These are phyloP conservation scores for Torulaspora maleeae DNA, from an alignment of 805 yeast genomes.

Conservation along the genomic window DNA sequence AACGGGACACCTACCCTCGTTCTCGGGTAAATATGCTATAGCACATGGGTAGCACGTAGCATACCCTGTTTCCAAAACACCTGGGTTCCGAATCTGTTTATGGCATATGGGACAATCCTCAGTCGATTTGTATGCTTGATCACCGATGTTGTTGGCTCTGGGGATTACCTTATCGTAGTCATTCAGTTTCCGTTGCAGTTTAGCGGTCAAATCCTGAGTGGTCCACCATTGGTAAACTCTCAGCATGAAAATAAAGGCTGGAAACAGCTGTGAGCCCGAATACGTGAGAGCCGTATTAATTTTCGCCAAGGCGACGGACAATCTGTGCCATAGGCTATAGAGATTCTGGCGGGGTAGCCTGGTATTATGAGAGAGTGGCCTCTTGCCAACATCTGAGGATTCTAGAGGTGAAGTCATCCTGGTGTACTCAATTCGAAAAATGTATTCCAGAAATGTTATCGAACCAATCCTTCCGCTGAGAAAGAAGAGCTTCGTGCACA, in stretches of 20 bases:
- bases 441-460: constrained; percentile 55
- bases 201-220: constrained; percentile 63
- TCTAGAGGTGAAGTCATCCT: constrained; percentile 29
- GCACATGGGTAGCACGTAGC: constrained; percentile 89
- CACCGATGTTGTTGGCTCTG: constrained; percentile 14
- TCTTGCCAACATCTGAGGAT: constrained; percentile 1
- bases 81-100: constrained; percentile 64
- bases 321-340: constrained; percentile 25
- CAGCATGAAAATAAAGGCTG: constrained; percentile 72
- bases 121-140: constrained; percentile 1
- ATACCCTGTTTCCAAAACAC: constrained; percentile 85
- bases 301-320: constrained; percentile 15
- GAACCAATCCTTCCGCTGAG: constrained; percentile 63
- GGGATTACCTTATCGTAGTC: constrained; percentile 43
- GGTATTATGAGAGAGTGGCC: constrained; percentile 10
- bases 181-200: constrained; percentile 47
- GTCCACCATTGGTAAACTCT: constrained; percentile 95
- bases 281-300: constrained; percentile 10
- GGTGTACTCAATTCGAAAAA: constrained; percentile 61
- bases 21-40: constrained; percentile 51
- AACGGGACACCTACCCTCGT: constrained; percentile 66
- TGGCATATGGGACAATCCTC: constrained; percentile 65
- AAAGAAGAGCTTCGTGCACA: constrained; percentile 58
- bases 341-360: constrained; percentile 35
- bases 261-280: constrained; percentile 54